Evolutionary conservation across 2,329 filamentous ascomycete species (phyloP), one percentile per base, ranked within the genome.

Genomic region (Xylariaceae sp.): DNA sequence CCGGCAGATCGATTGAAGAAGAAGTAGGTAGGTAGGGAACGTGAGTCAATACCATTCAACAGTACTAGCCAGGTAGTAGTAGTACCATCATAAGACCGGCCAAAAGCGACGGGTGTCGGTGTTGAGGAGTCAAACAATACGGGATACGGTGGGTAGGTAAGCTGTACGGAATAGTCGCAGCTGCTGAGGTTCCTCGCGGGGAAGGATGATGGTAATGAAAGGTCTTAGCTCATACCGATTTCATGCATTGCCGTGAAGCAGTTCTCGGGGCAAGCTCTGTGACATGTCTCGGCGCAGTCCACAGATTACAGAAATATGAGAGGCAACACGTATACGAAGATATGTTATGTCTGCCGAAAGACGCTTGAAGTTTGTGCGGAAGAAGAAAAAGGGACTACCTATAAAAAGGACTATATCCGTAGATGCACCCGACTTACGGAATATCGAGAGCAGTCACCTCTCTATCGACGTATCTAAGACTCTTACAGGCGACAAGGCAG

Each of bases 171-270:
- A 18, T 18, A 18, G 17, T 49, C 11, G 17, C 15, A 49, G 42
- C 42, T 45, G 42, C 30, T 15, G 49, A 10, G 23, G 6, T 15
- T 51, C 49, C 9, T 49, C 23, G 13, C 49, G 37, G n/a, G 30
- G 23, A 7, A 56, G 48, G 49, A 35, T 35, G 49, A 35, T 37
- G 15, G 11, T 51, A 51, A 51, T 17, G 15, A 51, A 57, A 44
- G 17, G 23, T 37, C 55, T 52, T 52, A 35, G 55, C 55, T 47
- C 23, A 42, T 56, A 56, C 18, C 39, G 34, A 49, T 34, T 30
- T 35, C 8, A 57, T 57, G 55, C 55, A 48, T 52, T 52, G 55
- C 55, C 50, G 55, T 48, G 51, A 57, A 23, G 35, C 55, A 48
- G 55, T 47, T 37, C 23, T 30, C 10, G n/a, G 18, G 13, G 30